Conservation (phyloP, 78 protist species). For the Dictyostelium purpureum region DNA sequence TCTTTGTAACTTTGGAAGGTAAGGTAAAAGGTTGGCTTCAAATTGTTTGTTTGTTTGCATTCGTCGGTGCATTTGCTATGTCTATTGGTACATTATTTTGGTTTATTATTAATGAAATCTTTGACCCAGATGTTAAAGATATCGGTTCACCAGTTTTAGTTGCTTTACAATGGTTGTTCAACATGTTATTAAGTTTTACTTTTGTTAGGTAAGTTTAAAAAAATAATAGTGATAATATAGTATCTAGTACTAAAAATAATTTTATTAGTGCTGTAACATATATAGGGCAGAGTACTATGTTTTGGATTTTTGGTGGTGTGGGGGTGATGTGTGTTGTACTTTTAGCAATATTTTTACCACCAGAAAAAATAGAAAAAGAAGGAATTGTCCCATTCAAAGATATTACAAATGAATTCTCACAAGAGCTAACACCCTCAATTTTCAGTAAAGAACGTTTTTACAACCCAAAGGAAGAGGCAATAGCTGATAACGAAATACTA, state of each 20-base stretch:
- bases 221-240: not conserved
- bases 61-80: constrained; percentile 58
- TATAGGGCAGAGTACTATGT: constrained; percentile 50
- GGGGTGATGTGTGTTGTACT: constrained; percentile 22
- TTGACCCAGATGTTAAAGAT: constrained; percentile 27
- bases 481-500: too few species aligned
- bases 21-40: constrained; percentile 48
- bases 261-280: not conserved
- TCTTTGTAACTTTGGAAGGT: not conserved
- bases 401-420: too few species aligned
- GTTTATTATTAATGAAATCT: constrained; percentile 60
- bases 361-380: not conserved
- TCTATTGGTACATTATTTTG: constrained; percentile 72
- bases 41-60: constrained; percentile 35
- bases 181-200: constrained; percentile 20
- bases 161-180: constrained; percentile 72
- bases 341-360: constrained; percentile 25
- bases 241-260: too few species aligned
- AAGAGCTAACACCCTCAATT: not conserved
- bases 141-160: constrained; percentile 52
- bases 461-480: not conserved
- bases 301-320: constrained; percentile 75
- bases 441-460: not conserved
- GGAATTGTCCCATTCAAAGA: not conserved
- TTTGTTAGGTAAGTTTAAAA: constrained; percentile 9